Evolutionary conservation across 495 filamentous ascomycete genomes (phyloP).

Genomic region (Patellaria atrata): DNA sequence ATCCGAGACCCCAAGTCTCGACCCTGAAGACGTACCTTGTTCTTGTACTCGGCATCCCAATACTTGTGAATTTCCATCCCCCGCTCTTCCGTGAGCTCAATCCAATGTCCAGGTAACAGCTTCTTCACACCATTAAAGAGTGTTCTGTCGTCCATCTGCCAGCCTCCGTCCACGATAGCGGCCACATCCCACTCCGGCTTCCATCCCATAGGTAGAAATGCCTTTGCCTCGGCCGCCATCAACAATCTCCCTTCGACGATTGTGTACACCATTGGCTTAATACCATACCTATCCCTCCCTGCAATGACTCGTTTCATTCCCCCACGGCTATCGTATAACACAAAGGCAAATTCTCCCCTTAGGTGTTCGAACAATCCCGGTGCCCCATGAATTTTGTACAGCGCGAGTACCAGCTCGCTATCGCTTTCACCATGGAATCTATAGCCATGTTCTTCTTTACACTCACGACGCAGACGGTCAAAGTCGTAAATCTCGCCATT

Average conservation of each 20-base stretch:
- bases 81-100: too few relatives aligned
- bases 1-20: too few relatives aligned
- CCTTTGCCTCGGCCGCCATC: constrained; percentile 33
- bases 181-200: constrained; percentile 36
- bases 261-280: constrained; percentile 40
- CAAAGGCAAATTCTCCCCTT: constrained; percentile 37
- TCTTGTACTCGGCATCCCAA: too few relatives aligned
- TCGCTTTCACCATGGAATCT: constrained; percentile 2
- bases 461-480: constrained; percentile 27
- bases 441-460: constrained; percentile 9
- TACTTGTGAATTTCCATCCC: too few relatives aligned
- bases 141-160: constrained; percentile 29
- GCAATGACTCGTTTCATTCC: constrained; percentile 31
- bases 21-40: too few relatives aligned
- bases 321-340: constrained; percentile 31
- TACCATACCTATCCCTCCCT: constrained; percentile 37
- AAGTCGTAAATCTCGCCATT: constrained; percentile 43
- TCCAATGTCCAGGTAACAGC: constrained; percentile 19
- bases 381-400: constrained; percentile 34
- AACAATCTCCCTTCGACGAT: constrained; percentile 25
- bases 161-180: constrained; percentile 27
- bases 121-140: constrained; percentile 34
- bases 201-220: constrained; percentile 33
- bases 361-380: constrained; percentile 31
- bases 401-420: constrained; percentile 13